Evolutionary conservation across 2,329 filamentous ascomycete species (phyloP).

Genomic region (Microdochium bolleyi): DNA sequence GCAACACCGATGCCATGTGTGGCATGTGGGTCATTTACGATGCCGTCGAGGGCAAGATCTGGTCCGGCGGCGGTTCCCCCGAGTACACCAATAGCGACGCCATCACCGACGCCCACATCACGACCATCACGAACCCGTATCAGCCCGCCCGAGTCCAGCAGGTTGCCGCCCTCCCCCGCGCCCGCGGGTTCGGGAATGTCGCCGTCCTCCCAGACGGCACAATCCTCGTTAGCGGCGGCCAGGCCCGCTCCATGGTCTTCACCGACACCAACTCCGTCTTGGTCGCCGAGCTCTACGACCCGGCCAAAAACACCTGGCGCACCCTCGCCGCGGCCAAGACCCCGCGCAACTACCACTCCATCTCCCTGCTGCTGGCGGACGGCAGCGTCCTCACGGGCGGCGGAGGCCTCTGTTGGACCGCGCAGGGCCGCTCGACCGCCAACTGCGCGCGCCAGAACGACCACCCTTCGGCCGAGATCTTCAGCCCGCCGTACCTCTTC

Average conservation of each 20-base stretch:
- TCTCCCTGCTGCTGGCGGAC: slow-evolving; percentile 39
- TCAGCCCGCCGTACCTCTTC: slow-evolving; percentile 47
- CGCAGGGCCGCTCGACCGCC: slow-evolving; percentile 13
- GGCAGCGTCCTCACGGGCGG: slow-evolving; percentile 41
- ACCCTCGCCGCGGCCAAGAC: slow-evolving; percentile 30
- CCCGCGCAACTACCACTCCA: slow-evolving; percentile 40
- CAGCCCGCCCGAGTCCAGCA: slow-evolving; percentile 13
- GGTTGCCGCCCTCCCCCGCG: slow-evolving; percentile 10
- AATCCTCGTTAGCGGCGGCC: background rate
- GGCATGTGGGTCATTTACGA: slow-evolving; percentile 52
- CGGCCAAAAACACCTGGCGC: slow-evolving; percentile 17
- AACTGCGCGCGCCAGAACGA: slow-evolving; percentile 31
- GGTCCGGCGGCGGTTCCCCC: slow-evolving; percentile 35
- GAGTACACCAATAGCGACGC: slow-evolving; percentile 28
- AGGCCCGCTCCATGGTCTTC: background rate
- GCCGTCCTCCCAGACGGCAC: slow-evolving; percentile 2
- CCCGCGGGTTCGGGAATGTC: slow-evolving; percentile 5
- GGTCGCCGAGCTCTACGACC: background rate
- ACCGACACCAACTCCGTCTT: background rate
- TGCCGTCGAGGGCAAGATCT: slow-evolving; percentile 40
- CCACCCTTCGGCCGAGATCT: slow-evolving; percentile 48
- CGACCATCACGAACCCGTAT: slow-evolving; percentile 30
- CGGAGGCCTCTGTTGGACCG: slow-evolving; percentile 39
- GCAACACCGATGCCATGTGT: slow-evolving; percentile 40
- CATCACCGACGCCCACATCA: slow-evolving; percentile 31